Conservation (phyloP, 2,329 filamentous ascomycete genomes). For the Fusarium buxicola region DNA sequence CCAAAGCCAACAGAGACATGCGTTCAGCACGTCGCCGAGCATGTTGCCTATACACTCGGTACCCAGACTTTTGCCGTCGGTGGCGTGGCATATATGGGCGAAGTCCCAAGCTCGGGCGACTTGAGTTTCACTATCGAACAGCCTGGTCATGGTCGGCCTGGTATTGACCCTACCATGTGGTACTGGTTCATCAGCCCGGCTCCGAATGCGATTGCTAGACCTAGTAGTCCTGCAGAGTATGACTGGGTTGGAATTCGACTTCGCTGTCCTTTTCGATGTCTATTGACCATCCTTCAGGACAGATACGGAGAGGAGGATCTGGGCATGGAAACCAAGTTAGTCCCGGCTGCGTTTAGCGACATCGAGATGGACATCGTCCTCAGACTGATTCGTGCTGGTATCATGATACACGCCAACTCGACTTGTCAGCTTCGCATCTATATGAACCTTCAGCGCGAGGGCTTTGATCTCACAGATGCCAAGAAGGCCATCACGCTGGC, state of each 20-base stretch:
- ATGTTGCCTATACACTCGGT: neutral
- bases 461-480: slow-evolving; percentile 19
- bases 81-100: slow-evolving; percentile 18
- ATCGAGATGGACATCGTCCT: slow-evolving; percentile 22
- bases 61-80: neutral
- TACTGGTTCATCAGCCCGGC: slow-evolving; percentile 34
- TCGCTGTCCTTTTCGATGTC: slow-evolving; percentile 30
- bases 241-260: slow-evolving; percentile 46
- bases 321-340: no score
- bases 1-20: slow-evolving; percentile 19
- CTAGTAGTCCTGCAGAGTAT: slow-evolving; percentile 33
- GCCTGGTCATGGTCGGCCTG: neutral
- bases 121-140: neutral
- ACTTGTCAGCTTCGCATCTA: slow-evolving; percentile 34
- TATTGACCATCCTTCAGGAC: slow-evolving; percentile 1
- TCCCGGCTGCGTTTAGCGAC: no score
- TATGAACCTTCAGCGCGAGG: slow-evolving; percentile 16
- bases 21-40: slow-evolving; percentile 21
- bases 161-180: slow-evolving; percentile 5
- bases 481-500: slow-evolving; percentile 26
- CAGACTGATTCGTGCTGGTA: slow-evolving; percentile 18
- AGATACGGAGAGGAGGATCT: neutral
- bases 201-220: slow-evolving; percentile 9
- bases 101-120: neutral
- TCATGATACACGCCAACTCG: slow-evolving; percentile 43